phyloP scores from a whole-genome alignment of 2,329 filamentous ascomycete genomes.

The Ceratocystis eucalypticola region DNA sequence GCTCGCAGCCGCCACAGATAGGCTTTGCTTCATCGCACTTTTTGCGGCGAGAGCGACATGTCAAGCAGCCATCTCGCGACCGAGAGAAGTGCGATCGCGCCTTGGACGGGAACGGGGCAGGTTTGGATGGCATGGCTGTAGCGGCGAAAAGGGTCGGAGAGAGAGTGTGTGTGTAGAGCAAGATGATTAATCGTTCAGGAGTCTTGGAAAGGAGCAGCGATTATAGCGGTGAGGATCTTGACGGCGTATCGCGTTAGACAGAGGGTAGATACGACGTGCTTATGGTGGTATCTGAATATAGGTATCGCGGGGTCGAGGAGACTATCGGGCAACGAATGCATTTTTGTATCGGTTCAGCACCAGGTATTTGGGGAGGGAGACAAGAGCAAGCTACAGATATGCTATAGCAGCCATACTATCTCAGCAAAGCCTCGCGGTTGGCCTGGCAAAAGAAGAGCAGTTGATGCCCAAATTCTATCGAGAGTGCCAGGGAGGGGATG shows the following conservation, averaged over 20 bases:
- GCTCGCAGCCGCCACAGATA: conserved; percentile 29
- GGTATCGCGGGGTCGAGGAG: neutral
- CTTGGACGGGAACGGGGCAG: conserved; percentile 14
- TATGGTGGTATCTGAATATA: neutral
- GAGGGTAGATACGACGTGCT: neutral
- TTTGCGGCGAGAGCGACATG: conserved; percentile 35
- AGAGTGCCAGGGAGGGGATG: neutral
- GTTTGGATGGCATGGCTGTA: conserved; percentile 12
- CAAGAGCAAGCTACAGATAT: neutral
- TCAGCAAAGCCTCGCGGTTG: neutral
- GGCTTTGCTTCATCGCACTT: conserved; percentile 36
- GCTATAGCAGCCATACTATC: neutral
- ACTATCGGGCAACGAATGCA: neutral
- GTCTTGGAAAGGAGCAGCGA: neutral
- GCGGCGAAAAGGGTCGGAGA: conserved; percentile 10
- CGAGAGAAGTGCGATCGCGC: conserved; percentile 17
- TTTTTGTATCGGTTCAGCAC: neutral
- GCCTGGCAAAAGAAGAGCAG: neutral
- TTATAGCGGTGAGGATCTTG: neutral
- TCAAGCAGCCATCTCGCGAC: conserved; percentile 29
- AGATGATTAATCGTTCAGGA: neutral
- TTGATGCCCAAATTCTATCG: neutral
- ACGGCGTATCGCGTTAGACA: neutral
- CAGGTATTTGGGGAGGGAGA: neutral
- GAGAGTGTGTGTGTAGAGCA: neutral